These are phyloP conservation scores for Puya raimondii DNA, from an alignment of 176 grass and related monocot genomes.

Conservation along the genomic window DNA sequence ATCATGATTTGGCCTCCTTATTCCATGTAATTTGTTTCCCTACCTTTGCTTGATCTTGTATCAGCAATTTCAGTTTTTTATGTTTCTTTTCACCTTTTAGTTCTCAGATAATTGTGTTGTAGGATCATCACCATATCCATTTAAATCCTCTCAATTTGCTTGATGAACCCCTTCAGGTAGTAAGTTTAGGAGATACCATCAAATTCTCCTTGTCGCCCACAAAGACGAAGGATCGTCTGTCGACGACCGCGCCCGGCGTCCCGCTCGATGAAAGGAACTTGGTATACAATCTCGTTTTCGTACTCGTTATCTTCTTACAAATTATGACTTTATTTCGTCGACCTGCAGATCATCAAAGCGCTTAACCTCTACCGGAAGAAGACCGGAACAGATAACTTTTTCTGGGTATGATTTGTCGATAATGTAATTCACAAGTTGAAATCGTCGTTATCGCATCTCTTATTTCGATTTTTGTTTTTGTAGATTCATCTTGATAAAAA, in stretches of 20 bases:
- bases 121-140: too few species aligned
- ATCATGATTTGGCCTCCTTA: constrained; percentile 91
- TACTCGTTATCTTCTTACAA: not conserved
- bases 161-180: constrained; percentile 45
- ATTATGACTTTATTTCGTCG: constrained; percentile 18
- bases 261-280: constrained; percentile 91
- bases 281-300: constrained; percentile 28
- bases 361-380: constrained; percentile 92
- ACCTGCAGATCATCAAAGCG: constrained; percentile 81
- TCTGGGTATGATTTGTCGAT: constrained; percentile 51
- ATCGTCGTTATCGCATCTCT: too few species aligned
- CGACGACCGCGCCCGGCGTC: constrained; percentile 81
- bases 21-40: constrained; percentile 71
- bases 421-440: too few species aligned
- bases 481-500: constrained; percentile 98
- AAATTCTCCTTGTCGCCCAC: constrained; percentile 95
- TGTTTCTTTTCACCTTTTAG: not conserved
- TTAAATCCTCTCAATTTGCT: not conserved
- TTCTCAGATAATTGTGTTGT: not conserved
- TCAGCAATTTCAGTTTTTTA: not conserved
- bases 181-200: constrained; percentile 96
- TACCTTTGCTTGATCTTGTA: not conserved
- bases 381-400: constrained; percentile 85
- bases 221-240: constrained; percentile 78
- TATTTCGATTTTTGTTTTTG: not conserved